These are phyloP conservation scores for Pisolithus marmoratus DNA, from an alignment of 768 basidiomycete species.

Conservation along the genomic window DNA sequence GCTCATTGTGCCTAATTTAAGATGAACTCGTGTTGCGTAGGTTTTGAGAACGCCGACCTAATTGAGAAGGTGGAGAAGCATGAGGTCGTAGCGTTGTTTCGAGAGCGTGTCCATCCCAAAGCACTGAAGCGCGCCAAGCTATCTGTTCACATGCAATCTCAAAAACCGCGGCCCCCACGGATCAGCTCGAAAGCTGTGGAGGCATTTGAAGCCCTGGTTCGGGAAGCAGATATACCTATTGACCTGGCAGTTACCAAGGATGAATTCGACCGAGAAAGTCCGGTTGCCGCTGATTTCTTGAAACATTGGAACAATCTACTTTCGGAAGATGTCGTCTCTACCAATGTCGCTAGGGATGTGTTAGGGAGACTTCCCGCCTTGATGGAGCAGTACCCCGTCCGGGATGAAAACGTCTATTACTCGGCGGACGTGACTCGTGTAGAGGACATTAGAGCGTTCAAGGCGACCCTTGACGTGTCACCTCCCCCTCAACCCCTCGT, in stretches of 20 bases:
- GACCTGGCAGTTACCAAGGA: conserved; percentile 48
- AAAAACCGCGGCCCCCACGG: conserved; percentile 52
- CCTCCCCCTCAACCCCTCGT: conserved; percentile 62
- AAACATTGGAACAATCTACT: conserved; percentile 53
- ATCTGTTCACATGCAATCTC: conserved; percentile 76
- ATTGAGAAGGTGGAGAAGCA: conserved; percentile 64
- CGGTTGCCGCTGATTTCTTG: conserved; percentile 53
- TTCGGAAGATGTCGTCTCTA: conserved; percentile 34
- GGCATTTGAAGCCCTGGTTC: conserved; percentile 54
- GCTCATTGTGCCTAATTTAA: not conserved
- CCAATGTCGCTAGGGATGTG: conserved; percentile 40
- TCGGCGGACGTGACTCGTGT: conserved; percentile 53
- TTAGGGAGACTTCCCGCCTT: conserved; percentile 53
- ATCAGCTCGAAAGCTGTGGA: conserved; percentile 60
- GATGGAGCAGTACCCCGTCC: conserved; percentile 49
- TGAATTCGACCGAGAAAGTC: conserved; percentile 48
- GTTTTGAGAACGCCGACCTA: conserved; percentile 61
- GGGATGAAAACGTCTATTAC: conserved; percentile 46
- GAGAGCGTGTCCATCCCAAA: conserved; percentile 59
- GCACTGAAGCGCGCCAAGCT: conserved; percentile 73
- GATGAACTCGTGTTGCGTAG: conserved; percentile 33
- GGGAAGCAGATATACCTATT: conserved; percentile 40
- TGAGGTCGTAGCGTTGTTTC: conserved; percentile 71
- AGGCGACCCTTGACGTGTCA: conserved; percentile 47
- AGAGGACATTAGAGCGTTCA: conserved; percentile 63